Base-by-base conservation (phyloP, 2,329 filamentous ascomycete genomes). In the Diaporthe citrichinensis region DNA sequence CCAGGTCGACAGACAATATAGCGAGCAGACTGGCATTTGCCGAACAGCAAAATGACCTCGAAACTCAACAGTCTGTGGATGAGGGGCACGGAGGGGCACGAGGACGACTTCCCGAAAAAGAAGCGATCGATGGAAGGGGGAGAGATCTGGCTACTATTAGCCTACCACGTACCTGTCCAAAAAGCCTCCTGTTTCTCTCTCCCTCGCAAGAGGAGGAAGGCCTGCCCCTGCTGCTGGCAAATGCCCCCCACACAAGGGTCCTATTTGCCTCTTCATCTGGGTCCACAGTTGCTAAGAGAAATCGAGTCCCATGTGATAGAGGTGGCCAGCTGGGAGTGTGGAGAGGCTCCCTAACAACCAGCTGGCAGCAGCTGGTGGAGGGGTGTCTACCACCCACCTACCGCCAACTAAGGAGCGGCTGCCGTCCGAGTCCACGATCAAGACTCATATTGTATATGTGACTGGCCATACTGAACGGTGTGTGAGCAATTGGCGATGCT, bases 71-170 rank as follows among this genome's bases (percentile, higher is more conserved):
- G 25, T 53, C 55, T 41, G 46, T 23, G 36, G 46, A 23, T 46
- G 39, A 55, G 71, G 58, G 73, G 51, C 41, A 71, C 36, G n/a
- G 51, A 55, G 46, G 71, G 73, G 51, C 73, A 74, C 73, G 73
- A 62, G 73, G 62, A 62, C 53, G 36, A 14, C 28, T 74, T 71
- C 73, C 73, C 23, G 34, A 71, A 74, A 10, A 53, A 51, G 55
- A 41, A 68, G 62, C 62, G 57, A 53, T 59, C 41, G 31, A 71
- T 39, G n/a, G 46, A 39, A 55, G 41, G 20, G 25, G 39, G 51
- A 69, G 44, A 55, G 44, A 55, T 31, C 55, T 72, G n/a, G 44
- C 28, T 53, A 23, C 20, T 25, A 36, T 6, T 36, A 39, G 31
- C 23, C 25, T n/a, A 15, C 23, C 9, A 31, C 41, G 44, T 39